Evolutionary conservation across 1,284 basidiomycete genomes (phyloP), one percentile per base, ranked within the genome.

Genomic region (Apiotrichum mycotoxinovorans): DNA sequence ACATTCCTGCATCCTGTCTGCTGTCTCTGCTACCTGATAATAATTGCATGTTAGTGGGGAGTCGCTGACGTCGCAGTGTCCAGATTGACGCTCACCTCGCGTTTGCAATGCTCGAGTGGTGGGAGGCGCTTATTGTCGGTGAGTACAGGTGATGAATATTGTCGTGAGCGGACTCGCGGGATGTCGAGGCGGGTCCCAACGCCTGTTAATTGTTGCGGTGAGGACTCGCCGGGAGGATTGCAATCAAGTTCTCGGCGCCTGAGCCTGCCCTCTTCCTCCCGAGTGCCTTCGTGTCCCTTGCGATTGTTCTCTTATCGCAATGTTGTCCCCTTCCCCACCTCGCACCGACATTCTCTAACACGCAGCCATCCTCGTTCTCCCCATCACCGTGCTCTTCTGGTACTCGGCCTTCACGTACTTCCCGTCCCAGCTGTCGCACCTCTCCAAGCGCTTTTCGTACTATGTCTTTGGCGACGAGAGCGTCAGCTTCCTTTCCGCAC

Each of bases 391-490:
- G 51, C 61, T 78, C n/a, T 73, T 79, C 67, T 75, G 71, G 68
- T 61, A 71, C 62, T 75, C 75, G 23, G 63, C 75, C 35, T 65
- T 72, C 60, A 73, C 65, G 56, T 77, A 77, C 65, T 69, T 72
- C 58, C 77, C 77, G 10, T 52, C 57, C 11, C 75, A 79, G 61
- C 48, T 75, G 48, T 58, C 62, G 25, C 77, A 77, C 66, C 65
- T 79, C 26, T 63, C 68, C 26, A 64, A 69, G 10, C 69, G 77
- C 35, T 73, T 72, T 62, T 65, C 72, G 33, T 79, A 78, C 66
- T 79, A 79, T 58, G 66, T 77, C 9, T 75, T 69, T 51, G 77
- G 72, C 5, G 75, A 77, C 58, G 76, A 78, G 61, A 65, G 44
- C 22, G 61, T 61, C 52, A 35, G 33, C 33, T 20, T 48, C 20